Evolutionary conservation across 768 basidiomycete genomes (phyloP).

Genomic region (Trichaptum fuscoviolaceum): DNA sequence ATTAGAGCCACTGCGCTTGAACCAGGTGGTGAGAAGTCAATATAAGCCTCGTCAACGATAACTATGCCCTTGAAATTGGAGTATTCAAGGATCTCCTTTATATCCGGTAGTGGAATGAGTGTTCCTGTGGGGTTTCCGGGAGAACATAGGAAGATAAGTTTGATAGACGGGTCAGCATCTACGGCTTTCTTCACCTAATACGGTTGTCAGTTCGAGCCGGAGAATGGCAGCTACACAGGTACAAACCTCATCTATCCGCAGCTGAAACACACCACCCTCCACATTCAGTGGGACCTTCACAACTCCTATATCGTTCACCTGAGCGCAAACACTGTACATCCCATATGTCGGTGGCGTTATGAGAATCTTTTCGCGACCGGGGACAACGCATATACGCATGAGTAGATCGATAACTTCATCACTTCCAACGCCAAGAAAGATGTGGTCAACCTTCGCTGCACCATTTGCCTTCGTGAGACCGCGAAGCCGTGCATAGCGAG

Average conservation of each 20-base stretch:
- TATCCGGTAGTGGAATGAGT: constrained; percentile 61
- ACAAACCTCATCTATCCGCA: constrained; percentile 69
- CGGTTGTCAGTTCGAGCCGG: constrained; percentile 7
- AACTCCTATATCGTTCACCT: constrained; percentile 87
- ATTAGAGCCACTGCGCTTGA: constrained; percentile 67
- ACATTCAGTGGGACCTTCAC: constrained; percentile 74
- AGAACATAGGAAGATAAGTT: constrained; percentile 91
- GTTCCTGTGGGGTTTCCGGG: constrained; percentile 98
- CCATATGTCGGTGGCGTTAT: constrained; percentile 95
- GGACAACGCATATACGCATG: constrained; percentile 83
- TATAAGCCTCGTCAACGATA: constrained; percentile 95
- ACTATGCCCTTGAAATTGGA: constrained; percentile 85
- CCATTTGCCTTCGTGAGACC: constrained; percentile 46
- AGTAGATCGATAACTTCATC: constrained; percentile 96
- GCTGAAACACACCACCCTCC: constrained; percentile 78
- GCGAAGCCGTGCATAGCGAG: constrained; percentile 67
- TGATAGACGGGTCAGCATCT: constrained; percentile 68
- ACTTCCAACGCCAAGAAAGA: constrained; percentile 94
- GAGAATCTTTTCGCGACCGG: constrained; percentile 75
- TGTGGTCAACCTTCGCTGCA: constrained; percentile 36
- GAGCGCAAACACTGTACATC: constrained; percentile 94
- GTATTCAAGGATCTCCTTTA: constrained; percentile 71
- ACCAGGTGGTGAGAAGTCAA: constrained; percentile 75
- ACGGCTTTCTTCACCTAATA: constrained; percentile 66
- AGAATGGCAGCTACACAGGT: constrained; percentile 5